Evolutionary conservation across 164 flowering plant species (phyloP), one percentile per base, ranked within the genome.

Genomic region (Warburgia ugandensis): DNA sequence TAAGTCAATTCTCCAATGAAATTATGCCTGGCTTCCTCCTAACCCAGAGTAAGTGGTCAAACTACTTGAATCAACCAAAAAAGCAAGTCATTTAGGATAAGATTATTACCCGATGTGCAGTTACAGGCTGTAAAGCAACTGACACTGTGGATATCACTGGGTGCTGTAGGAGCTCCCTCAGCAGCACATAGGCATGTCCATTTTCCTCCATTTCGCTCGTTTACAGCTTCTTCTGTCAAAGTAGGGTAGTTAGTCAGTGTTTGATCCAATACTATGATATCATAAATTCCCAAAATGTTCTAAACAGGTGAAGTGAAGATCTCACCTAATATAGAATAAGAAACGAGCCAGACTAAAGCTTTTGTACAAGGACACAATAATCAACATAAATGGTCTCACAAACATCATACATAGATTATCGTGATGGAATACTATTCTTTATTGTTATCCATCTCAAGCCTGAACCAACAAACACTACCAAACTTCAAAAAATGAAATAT

Each of bases 41-140:
- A 45, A 22, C 5, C n/a, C 19, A 25, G 29, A 27, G 21, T 19
- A 27, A 6, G 3, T 27, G 31, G 16, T 8, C 37, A 20, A 17
- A 17, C 21, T 30, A 29, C 49, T 8, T 8, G n/a, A 45, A 10
- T 28, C 17, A 8, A 48, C 30, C 32, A 13, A 50, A 36, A 27
- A 16, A n/a, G 19, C 22, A 27, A 0, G 28, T 17, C 20, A 14
- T 13, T 2, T 0, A 50, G 6, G 13, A 14, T 10, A 53, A 42
- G 20, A 36, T 1, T 20, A 6, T 45, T 83, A 92, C 99, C 91
- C 37, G 76, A 76, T 37, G 76, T 76, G 74, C 95, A 92, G 64
- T 82, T 78, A 77, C 99, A 92, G 54, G 81, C 59, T 12, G 80
- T 63, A 61, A 92, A 88, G 69, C 99, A 92, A 50, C 62, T 66